Evolutionary conservation across 768 basidiomycete genomes (phyloP).

Genomic region (Filobasidium floriforme): DNA sequence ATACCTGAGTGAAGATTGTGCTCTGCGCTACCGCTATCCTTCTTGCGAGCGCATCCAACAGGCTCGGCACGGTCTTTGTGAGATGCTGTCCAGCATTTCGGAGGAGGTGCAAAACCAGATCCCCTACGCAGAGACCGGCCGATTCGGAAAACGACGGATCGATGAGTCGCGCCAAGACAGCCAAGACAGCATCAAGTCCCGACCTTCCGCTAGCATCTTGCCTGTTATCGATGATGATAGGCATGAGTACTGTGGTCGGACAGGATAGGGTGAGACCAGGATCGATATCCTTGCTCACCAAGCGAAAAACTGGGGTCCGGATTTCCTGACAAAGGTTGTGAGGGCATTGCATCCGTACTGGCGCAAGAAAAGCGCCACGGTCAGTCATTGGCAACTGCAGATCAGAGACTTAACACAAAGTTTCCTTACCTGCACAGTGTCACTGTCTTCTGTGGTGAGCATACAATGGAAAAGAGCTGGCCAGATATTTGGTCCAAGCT

Average conservation of each 20-base stretch:
- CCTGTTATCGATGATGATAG: conserved; percentile 25
- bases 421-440: conserved; percentile 50
- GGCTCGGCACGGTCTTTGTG: conserved; percentile 74
- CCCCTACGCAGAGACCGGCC: conserved; percentile 85
- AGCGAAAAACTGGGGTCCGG: conserved; percentile 66
- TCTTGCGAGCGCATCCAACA: conserved; percentile 72
- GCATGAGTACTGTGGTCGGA: neutral
- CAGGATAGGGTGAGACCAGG: neutral
- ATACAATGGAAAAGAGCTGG: conserved; percentile 67
- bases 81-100: conserved; percentile 72
- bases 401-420: neutral
- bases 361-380: neutral
- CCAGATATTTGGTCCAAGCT: conserved; percentile 69
- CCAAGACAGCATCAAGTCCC: conserved; percentile 68
- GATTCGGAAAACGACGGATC: conserved; percentile 73
- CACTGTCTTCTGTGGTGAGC: conserved; percentile 68
- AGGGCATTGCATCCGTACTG: conserved; percentile 51
- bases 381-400: neutral
- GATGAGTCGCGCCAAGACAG: conserved; percentile 68
- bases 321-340: conserved; percentile 78
- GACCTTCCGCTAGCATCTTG: conserved; percentile 58
- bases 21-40: conserved; percentile 80
- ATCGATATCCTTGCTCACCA: conserved; percentile 50
- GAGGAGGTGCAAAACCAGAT: conserved; percentile 86
- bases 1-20: conserved; percentile 80